Evolutionary conservation across 2,329 filamentous ascomycete species (phyloP).

Genomic region (Botrytis medusae): DNA sequence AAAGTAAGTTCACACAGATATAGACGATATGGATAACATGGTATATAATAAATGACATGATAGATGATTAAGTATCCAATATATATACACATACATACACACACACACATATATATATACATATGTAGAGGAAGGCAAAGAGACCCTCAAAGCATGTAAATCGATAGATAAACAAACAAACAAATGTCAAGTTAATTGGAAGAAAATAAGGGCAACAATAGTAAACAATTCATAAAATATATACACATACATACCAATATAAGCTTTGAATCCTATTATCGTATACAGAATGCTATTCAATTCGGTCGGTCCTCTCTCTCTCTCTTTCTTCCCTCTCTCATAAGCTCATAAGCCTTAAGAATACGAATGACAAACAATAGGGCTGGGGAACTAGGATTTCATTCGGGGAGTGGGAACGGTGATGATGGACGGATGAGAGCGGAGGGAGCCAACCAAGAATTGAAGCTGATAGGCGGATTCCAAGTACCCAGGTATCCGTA

Average conservation of each 20-base stretch:
- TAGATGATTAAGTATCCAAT: neutral
- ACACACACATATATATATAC: neutral
- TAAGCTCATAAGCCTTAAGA: constrained; percentile 12
- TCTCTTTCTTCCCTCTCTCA: neutral
- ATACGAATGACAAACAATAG: constrained; percentile 12
- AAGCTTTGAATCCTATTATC: neutral
- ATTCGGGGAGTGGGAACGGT: neutral
- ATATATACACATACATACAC: too few relatives aligned
- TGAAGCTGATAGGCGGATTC: neutral
- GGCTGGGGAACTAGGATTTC: constrained; percentile 14
- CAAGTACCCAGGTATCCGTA: neutral
- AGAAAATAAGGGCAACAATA: neutral
- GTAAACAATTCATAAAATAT: constrained; percentile 2
- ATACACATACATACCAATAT: neutral
- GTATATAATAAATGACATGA: neutral
- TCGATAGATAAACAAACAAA: too few relatives aligned
- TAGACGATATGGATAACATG: neutral
- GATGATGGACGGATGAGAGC: neutral
- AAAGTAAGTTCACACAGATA: constrained; percentile 8
- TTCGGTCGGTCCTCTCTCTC: neutral
- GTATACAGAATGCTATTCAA: neutral
- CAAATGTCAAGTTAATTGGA: neutral
- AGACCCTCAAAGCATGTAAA: neutral
- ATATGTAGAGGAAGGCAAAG: neutral
- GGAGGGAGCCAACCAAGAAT: neutral